Base-by-base conservation (phyloP, 768 basidiomycete genomes). In the Clavaria fumosa region DNA sequence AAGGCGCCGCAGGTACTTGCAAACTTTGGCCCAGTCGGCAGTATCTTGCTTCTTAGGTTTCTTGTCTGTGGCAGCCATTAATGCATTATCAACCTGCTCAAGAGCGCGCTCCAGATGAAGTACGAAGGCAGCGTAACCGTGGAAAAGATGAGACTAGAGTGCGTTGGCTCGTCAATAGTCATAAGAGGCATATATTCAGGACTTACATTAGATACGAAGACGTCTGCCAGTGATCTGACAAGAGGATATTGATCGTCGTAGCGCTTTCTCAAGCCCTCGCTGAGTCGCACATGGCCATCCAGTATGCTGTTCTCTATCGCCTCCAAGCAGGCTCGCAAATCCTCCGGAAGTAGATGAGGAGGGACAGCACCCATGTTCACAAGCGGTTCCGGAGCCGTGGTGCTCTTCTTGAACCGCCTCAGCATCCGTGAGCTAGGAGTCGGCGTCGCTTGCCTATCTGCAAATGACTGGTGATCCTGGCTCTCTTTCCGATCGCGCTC, bases 161-260 rank as follows among this genome's bases (percentile, higher is more conserved):
- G n/a, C 31, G 26, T 24, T 46, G 42, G 37, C 51, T 50, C 12
- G 53, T 50, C 21, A 36, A 41, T 38, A 9, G 37, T 37, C 17
- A 17, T 43, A 21, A 43, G 41, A 40, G 23, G 43, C 30, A 15
- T 10, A 34, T 18, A 43, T 36, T n/a, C 39, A 51, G 14, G 34
- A 67, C 82, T 58, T 53, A 93, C 90, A 60, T 86, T 88, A 7
- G 78, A 72, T 17, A 90, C 83, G 57, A 96, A 96, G n/a, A 96
- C 86, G 49, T 96, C 91, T 38, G 91, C 90, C 26, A 96, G 67
- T 20, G 79, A 83, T 37, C 91, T 69, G 23, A 96, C 91, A 23
- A 96, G 68, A 10, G 91, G 91, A 52, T 83, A 97, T 47, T 96
- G 91, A 47, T 95, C 88, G 39, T 93, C 89, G 45, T 96, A 97